Evolutionary conservation across 164 flowering plant genomes (phyloP), one percentile per base, ranked within the genome.

Genomic region (Dillenia suffruticosa): DNA sequence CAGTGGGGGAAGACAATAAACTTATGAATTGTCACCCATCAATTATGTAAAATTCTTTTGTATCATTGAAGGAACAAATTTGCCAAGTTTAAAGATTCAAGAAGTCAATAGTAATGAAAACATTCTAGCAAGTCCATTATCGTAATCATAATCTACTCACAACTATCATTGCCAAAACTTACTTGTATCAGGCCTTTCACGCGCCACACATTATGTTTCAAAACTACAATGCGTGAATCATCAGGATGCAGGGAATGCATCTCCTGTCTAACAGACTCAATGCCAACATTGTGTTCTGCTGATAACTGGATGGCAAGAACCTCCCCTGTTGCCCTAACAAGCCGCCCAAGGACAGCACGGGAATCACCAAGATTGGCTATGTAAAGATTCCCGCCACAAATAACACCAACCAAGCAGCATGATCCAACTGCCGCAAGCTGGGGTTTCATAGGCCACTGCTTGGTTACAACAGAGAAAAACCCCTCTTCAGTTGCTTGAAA

Each of bases 191-290:
- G 63, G 44, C 92, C 92, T 73, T 82, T 86, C 15, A 86, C 87
- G 17, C 91, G 88, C 91, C 91, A 86, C 2, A 86, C 87, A 70
- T 86, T 86, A 63, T 82, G 88, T 77, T 82, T 86, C 44, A 84
- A 54, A 49, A 86, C 84, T 13, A 86, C 91, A 71, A 86, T 82
- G 0, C 80, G 77, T 8, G 87, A 49, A 67, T 84, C 92, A 68
- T 86, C 87, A 5, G 88, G 88, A 55, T 86, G 92, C 72, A 77
- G 22, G 53, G 87, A 72, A 54, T 76, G 82, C 84, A 86, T 71
- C 76, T 86, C 92, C 70, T 78, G 88, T 53, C 92, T 73, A 32
- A 86, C 87, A 63, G 88, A 79, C 69, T 84, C 88, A 51, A 84
- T 74, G 40, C 64, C 56, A 32, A 73, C 90, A 68, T 85, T 85